These are phyloP conservation scores for Przewalskia tangutica DNA, from an alignment of 257 asterid genomes.

Conservation along the genomic window DNA sequence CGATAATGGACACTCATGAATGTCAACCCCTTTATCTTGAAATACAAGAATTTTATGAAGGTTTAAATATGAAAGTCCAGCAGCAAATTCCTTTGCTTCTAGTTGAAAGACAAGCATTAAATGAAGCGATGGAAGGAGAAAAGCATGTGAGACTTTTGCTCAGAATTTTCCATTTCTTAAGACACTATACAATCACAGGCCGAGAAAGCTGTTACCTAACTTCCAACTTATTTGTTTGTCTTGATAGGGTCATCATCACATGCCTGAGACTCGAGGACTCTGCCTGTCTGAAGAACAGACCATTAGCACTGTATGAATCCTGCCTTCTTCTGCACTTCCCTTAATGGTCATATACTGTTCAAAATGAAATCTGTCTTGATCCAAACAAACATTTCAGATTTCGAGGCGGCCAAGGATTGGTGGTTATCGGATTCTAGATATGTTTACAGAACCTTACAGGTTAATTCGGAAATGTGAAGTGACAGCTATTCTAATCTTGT, in stretches of 20 bases:
- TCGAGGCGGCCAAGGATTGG: conserved; percentile 79
- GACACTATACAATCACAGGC: not conserved
- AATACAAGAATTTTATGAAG: conserved; percentile 91
- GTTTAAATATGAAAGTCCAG: conserved; percentile 89
- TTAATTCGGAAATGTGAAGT: conserved; percentile 80
- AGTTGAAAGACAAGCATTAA: conserved; percentile 92
- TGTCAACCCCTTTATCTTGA: conserved; percentile 94
- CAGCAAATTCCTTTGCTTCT: conserved; percentile 91
- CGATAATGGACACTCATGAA: conserved; percentile 93
- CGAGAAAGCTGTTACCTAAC: not conserved
- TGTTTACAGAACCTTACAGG: conserved; percentile 91
- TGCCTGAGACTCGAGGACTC: conserved; percentile 93
- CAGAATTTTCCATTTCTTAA: not conserved
- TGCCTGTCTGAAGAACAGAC: conserved; percentile 96
- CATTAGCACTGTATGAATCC: conserved; percentile 58
- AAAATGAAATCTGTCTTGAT: not conserved
- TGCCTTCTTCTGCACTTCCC: not conserved
- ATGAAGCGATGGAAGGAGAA: conserved; percentile 97
- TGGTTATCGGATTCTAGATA: conserved; percentile 67
- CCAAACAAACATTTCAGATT: conserved; percentile 38
- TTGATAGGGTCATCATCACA: conserved; percentile 78
- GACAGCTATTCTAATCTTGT: conserved; percentile 85
- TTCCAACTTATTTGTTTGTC: not conserved
- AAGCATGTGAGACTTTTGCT: conserved; percentile 45
- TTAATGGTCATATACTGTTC: not conserved